Base-by-base conservation (phyloP, 2,329 filamentous ascomycete species). In the Talaromyces islandicus region DNA sequence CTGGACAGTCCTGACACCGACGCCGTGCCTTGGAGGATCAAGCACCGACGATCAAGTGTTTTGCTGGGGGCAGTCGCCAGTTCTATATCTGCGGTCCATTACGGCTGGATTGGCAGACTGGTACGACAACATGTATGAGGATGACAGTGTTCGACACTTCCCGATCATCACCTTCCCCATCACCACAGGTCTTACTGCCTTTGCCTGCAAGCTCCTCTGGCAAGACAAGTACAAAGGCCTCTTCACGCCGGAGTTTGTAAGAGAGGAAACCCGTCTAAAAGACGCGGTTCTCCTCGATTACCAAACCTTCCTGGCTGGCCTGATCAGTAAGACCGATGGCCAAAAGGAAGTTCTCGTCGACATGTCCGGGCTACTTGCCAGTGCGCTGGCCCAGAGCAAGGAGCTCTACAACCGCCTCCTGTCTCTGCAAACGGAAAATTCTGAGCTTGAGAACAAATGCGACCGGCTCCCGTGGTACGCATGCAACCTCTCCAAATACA, bases 101-200 rank as follows among this genome's bases (percentile, higher is more conserved):
- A 12, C 14, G 21, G 25, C 43, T 35, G 27, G 46, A 25, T 21
- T 60, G 17, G 17, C 25, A 32, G 3, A 38, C 21, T 57, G 54
- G 54, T 60, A 60, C 58, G 48, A 56, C 48, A 56, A 46, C 27
- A 50, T 30, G 21, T 55, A 57, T 41, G 46, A 57, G 54, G 12
- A 52, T 10, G 58, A 60, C 38, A 24, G 41, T 14, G 29, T 60
- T n/a, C 46, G 52, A 41, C 54, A 60, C 46, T 60, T 30, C 10
- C 46, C 58, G 1, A 41, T 56, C 10, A 14, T 60, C 6, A 60
- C 58, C 10, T 3, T 52, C 5, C 48, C 48, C 7, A 38, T 57
- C 19, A 17, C 48, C 35, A 10, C 35, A 6, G 5, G 41, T 7
- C 19, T 57, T 41, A 7, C 56, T 21, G 56, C 2, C 19, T 1